Evolutionary conservation across 345 rosid genomes (phyloP), one percentile per base, ranked within the genome.

Genomic region (Boechera stricta): DNA sequence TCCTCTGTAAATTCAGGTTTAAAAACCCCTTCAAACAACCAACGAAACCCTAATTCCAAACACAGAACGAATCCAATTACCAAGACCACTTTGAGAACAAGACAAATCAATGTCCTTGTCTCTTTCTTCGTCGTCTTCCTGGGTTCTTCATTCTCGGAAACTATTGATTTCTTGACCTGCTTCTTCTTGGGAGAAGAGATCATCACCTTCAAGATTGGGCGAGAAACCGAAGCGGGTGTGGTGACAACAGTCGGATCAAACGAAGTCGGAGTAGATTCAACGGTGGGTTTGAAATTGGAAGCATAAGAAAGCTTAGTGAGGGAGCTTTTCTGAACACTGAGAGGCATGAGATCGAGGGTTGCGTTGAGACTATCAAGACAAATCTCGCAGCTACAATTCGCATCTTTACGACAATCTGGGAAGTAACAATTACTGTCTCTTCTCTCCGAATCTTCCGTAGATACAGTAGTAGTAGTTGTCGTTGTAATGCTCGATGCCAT

Each of bases 281-380:
- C 53, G n/a, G 79, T 74, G 26, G 64, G 9, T 59, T 76, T 63
- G 74, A 82, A 73, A 64, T 52, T 31, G 0, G 75, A 71, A 0
- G 88, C 80, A 56, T 77, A 57, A 15, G 88, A 88, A 76, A 89
- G 78, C 79, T 84, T 89, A 7, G 91, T 84, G 77, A 92, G 84
- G 1, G 97, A 88, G 75, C 85, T 87, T 67, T 84, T 91, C 31
- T 88, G 94, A n/a, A 80, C 72, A 71, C 89, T 95, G 7, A 39
- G 18, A n/a, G 96, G 88, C 90, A 88, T 85, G 75, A 95, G 98
- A 58, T 95, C 99, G 42, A 87, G 92, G 45, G 92, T 95, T 29
- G 97, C 96, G 57, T 82, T 89, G 87, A 95, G 88, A 84, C 96
- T 91, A 13, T 85, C 91, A 36, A 92, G 79, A 84, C 98, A 95